Conservation (phyloP, 768 basidiomycete genomes). For the Lactarius pseudohatsudake region DNA sequence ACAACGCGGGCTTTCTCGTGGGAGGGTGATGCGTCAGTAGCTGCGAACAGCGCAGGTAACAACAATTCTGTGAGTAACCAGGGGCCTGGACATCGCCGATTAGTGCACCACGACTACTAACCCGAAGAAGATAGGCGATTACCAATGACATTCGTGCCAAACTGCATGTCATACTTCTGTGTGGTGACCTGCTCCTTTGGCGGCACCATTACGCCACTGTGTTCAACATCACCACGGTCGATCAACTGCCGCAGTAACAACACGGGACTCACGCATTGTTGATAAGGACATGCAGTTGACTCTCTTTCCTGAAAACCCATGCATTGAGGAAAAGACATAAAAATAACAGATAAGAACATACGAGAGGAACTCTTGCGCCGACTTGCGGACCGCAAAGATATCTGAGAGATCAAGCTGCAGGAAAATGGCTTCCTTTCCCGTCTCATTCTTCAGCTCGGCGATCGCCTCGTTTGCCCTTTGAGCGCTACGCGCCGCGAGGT, state of each 20-base stretch:
- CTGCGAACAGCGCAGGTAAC: constrained; percentile 46
- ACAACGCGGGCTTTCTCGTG: constrained; percentile 47
- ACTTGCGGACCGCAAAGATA: constrained; percentile 38
- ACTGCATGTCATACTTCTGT: constrained; percentile 55
- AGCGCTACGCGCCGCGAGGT: constrained; percentile 50
- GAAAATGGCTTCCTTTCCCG: constrained; percentile 45
- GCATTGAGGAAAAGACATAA: constrained; percentile 13
- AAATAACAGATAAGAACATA: constrained; percentile 19
- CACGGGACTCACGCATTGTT: constrained; percentile 48
- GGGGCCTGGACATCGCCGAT: constrained; percentile 44
- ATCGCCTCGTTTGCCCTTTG: constrained; percentile 52
- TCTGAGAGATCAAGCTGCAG: constrained; percentile 46
- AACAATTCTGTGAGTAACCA: constrained; percentile 57
- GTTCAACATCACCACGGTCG: neutral
- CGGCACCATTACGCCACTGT: constrained; percentile 49
- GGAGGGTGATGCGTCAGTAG: constrained; percentile 41
- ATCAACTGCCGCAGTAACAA: neutral
- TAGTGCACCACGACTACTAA: neutral
- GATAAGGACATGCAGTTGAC: constrained; percentile 47
- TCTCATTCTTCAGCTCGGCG: constrained; percentile 46
- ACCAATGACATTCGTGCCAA: constrained; percentile 58
- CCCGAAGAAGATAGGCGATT: constrained; percentile 5
- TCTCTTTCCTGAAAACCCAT: constrained; percentile 42
- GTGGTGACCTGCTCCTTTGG: constrained; percentile 43
- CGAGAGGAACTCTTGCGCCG: constrained; percentile 44